Conservation (phyloP, 2,329 filamentous ascomycete genomes). For the Aspergillus sp. region DNA sequence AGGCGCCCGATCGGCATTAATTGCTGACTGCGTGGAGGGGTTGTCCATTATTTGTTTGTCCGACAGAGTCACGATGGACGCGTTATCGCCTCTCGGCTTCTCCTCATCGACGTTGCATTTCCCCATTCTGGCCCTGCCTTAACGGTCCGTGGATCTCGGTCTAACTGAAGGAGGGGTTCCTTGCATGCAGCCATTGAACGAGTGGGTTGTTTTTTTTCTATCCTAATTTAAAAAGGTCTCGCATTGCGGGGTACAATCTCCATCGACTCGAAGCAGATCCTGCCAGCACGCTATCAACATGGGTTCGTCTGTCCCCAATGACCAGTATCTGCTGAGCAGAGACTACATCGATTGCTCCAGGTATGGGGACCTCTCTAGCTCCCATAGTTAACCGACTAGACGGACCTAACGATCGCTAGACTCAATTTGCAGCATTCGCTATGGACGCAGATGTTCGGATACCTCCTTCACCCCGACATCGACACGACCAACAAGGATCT, state of each 20-base stretch:
- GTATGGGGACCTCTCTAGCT: background rate
- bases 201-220: background rate
- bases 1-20: too few species aligned
- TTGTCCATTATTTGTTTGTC: too few species aligned
- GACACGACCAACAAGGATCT: background rate
- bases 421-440: background rate
- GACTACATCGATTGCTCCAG: background rate
- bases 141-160: too few species aligned
- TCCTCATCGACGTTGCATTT: too few species aligned
- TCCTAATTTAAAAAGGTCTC: background rate
- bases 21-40: too few species aligned
- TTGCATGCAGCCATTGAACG: too few species aligned
- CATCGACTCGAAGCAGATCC: too few species aligned
- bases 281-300: background rate
- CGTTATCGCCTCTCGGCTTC: too few species aligned
- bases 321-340: background rate
- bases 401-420: slow-evolving; percentile 3
- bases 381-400: background rate
- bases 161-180: too few species aligned
- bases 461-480: background rate
- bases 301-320: background rate
- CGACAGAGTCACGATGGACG: too few species aligned
- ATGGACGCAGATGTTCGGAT: background rate
- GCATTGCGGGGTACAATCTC: background rate
- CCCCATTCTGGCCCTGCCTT: too few species aligned